phyloP scores from a whole-genome alignment of 2,329 filamentous ascomycete genomes.

The Pyrenochaeta sp. region DNA sequence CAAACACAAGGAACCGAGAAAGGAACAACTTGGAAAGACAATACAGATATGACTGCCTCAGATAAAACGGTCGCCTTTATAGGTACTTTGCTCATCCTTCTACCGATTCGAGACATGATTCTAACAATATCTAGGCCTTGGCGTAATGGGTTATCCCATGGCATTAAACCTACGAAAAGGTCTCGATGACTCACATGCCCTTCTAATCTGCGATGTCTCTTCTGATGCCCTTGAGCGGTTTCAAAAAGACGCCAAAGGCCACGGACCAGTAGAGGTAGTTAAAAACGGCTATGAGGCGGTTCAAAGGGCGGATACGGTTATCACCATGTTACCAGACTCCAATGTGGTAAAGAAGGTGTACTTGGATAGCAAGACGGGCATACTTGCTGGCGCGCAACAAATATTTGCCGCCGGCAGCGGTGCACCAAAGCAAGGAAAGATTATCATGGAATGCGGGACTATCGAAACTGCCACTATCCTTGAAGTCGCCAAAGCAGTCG shows the following conservation, averaged over 20 bases:
- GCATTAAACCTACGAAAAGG: constrained; percentile 52
- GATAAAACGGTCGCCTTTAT: constrained; percentile 37
- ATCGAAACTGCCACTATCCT: constrained; percentile 89
- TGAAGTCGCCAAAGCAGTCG: constrained; percentile 75
- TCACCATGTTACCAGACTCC: constrained; percentile 54
- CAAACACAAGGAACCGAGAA: neutral
- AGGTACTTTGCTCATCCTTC: constrained; percentile 11
- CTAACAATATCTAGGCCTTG: constrained; percentile 40
- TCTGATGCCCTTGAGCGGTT: constrained; percentile 49
- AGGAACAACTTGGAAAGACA: neutral
- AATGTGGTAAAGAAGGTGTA: constrained; percentile 51
- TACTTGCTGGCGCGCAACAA: constrained; percentile 50
- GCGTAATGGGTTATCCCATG: constrained; percentile 56
- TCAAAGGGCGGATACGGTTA: constrained; percentile 50
- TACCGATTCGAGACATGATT: neutral
- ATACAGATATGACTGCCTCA: constrained; percentile 24
- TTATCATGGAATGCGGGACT: constrained; percentile 97
- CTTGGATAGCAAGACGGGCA: constrained; percentile 52
- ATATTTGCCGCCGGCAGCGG: constrained; percentile 19
- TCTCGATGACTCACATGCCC: constrained; percentile 37
- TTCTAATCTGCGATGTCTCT: constrained; percentile 53
- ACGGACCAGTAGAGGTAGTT: constrained; percentile 49
- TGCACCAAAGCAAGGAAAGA: constrained; percentile 59
- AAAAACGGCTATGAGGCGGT: constrained; percentile 51
- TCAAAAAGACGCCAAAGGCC: constrained; percentile 44